A percentile compares a stretch with the other conserved stretches of the same genome.
Conservation (phyloP, 2,329 filamentous ascomycete species). For the Botrytis squamosa region DNA sequence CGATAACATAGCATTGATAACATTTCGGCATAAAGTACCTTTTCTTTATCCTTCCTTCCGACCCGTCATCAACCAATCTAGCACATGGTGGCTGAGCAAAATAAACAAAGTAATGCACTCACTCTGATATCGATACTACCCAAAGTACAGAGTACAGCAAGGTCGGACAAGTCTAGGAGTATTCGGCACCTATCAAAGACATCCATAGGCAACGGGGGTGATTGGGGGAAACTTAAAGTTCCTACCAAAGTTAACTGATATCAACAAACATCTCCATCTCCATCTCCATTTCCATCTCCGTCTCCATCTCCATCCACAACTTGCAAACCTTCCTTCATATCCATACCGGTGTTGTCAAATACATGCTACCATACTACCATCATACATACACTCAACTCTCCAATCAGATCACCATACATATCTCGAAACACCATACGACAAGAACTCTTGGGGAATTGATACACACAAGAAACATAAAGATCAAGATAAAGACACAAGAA, state of each 20-base stretch:
- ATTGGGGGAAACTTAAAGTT: not conserved
- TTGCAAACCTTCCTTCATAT: not conserved
- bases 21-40: not conserved
- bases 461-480: not conserved
- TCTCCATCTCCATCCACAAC: not conserved
- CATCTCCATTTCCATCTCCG: not conserved
- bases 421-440: constrained; percentile 29
- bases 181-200: not conserved
- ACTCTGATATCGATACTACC: not conserved
- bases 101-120: not conserved
- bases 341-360: not conserved
- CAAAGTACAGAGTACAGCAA: not conserved
- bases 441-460: constrained; percentile 8
- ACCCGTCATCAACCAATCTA: not conserved
- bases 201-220: not conserved
- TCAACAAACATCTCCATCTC: not conserved
- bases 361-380: not conserved
- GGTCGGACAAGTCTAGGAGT: not conserved
- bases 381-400: not conserved
- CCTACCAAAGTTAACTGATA: not conserved
- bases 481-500: not conserved
- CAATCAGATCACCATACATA: not conserved
- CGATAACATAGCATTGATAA: not conserved
- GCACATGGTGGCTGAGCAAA: constrained; percentile 3
- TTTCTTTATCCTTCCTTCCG: not conserved